Evolutionary conservation across 768 basidiomycete genomes (phyloP), one percentile per base, ranked within the genome.

Genomic region (Hypholoma sublateritium): DNA sequence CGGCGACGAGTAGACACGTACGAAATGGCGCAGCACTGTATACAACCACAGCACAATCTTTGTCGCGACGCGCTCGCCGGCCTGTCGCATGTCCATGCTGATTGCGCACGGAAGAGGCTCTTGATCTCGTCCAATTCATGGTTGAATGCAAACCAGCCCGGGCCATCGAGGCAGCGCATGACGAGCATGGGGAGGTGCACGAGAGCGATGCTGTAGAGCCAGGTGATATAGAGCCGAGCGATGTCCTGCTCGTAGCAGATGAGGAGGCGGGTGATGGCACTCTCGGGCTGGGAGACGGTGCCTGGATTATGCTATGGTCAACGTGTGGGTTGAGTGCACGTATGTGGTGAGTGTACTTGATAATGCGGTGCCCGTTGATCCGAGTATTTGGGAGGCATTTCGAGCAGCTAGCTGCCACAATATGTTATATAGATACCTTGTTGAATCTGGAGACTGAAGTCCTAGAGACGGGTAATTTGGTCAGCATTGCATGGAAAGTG

Each of bases 1-100:
- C 48, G 47, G 54, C 16, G 65, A 61, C 47, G 57, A 41, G 53
- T 41, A 55, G 42, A 57, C 43, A 73, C 87, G 65, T 71, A 89
- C 88, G 66, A 90, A 90, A 71, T 90, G 85, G 55, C 88, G 73
- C 25, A 90, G 71, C 32, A 87, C 88, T 1, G 89, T 90, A 69
- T 90, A 90, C 1, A 86, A 86, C 88, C 88, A 90, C 53, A 90
- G 70, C 17, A 89, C 86, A 62, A 85, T 88, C 77, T 89, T 90
- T 6, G 88, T 89, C 7, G 89, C 89, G 17, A 89, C 87, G 28
- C 88, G 79, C 62, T 90, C 88, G 16, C 88, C 89, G 0, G 87
- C 85, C 69, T 91, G 86, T 24, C 89, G 79, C 70, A 91, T 78
- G 66, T 91, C 88, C 88, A 91, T 89, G 58, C 79, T 80, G 59